Evolutionary conservation across 1,284 basidiomycete genomes (phyloP).

Genomic region (Ceratobasidium sp.): DNA sequence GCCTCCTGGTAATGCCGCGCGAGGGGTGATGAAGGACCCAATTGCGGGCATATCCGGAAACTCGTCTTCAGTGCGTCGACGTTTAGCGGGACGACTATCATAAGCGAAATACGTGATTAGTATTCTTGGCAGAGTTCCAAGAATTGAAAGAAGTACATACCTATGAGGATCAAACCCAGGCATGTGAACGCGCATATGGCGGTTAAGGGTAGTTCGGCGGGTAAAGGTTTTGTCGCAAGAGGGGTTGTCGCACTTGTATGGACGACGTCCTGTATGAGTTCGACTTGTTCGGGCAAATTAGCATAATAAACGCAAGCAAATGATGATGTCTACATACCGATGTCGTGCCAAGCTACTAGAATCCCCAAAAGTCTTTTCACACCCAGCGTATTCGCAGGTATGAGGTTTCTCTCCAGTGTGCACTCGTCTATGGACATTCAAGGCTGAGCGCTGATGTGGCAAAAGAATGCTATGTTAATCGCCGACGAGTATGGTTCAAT

Average conservation of each 20-base stretch:
- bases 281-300: conserved; percentile 21
- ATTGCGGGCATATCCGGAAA: conserved; percentile 30
- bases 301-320: neutral
- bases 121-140: neutral
- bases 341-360: conserved; percentile 90
- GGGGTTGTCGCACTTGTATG: conserved; percentile 83
- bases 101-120: neutral
- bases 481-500: neutral
- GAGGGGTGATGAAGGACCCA: conserved; percentile 36
- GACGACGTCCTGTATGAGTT: conserved; percentile 74
- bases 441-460: conserved; percentile 75
- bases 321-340: conserved; percentile 58
- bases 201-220: conserved; percentile 79
- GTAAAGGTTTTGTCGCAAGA: conserved; percentile 88
- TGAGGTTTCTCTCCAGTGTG: conserved; percentile 93
- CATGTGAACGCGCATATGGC: conserved; percentile 86
- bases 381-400: conserved; percentile 86
- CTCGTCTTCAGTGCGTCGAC: conserved; percentile 34
- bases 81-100: conserved; percentile 29
- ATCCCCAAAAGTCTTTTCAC: conserved; percentile 86
- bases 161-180: conserved; percentile 84
- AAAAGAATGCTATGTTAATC: neutral
- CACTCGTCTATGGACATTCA: conserved; percentile 86
- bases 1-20: conserved; percentile 29
- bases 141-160: conserved; percentile 60